Conservation (phyloP, 2,329 filamentous ascomycete species). For the Cladorrhinum sp. region DNA sequence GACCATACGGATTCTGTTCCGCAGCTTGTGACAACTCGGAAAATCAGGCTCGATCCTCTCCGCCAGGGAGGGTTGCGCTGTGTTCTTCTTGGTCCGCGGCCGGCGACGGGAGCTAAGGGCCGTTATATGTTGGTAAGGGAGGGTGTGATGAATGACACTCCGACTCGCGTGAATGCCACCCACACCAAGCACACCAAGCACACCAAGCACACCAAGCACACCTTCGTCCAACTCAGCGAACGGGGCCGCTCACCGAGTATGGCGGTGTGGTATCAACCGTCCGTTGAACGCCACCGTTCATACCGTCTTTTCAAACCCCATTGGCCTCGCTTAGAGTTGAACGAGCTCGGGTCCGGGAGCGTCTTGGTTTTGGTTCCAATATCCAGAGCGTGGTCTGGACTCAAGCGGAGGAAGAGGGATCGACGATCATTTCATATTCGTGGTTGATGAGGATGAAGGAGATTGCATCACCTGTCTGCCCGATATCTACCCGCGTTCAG, state of each 20-base stretch:
- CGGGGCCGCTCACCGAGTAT: too few species aligned
- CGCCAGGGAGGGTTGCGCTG: background rate
- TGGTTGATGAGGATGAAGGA: too few species aligned
- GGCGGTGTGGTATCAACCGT: too few species aligned
- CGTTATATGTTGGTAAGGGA: background rate
- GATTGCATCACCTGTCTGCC: too few species aligned
- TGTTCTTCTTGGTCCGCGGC: background rate
- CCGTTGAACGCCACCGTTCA: too few species aligned
- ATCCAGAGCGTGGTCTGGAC: background rate
- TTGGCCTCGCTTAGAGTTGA: background rate
- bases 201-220: background rate
- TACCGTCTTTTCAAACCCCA: background rate
- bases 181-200: background rate
- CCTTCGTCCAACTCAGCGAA: background rate
- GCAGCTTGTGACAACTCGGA: too few species aligned
- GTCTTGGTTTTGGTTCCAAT: background rate
- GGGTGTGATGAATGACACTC: background rate
- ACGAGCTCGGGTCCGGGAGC: background rate
- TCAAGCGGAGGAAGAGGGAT: background rate
- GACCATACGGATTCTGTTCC: too few species aligned
- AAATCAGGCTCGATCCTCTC: too few species aligned
- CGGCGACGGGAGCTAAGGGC: background rate
- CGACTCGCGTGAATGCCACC: background rate
- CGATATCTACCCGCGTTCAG: too few species aligned
- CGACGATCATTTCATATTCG: background rate